phyloP scores from a whole-genome alignment of 2,329 filamentous ascomycete genomes.

The Monosporascus sp. region DNA sequence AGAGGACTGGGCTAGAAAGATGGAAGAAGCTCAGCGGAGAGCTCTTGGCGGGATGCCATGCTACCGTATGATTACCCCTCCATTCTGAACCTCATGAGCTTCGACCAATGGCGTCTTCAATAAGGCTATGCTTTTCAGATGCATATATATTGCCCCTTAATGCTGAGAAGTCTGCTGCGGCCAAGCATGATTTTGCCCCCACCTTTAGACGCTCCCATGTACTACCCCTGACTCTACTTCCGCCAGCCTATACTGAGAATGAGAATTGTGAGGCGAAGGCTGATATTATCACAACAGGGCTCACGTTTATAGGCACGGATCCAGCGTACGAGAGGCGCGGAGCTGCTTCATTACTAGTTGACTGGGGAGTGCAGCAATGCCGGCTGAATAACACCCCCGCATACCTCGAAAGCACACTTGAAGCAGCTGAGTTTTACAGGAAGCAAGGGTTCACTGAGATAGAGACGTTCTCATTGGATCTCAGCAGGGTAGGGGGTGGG shows the following conservation, averaged over 20 bases:
- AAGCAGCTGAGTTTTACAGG: conserved; percentile 19
- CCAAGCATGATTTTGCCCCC: no score
- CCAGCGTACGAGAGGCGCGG: conserved; percentile 12
- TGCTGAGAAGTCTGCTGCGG: no score
- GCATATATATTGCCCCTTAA: no score
- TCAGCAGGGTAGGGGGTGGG: not conserved
- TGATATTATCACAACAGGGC: conserved; percentile 6
- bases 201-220: no score
- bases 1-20: conserved; percentile 9
- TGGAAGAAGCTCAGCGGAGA: conserved; percentile 10
- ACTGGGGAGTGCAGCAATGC: conserved; percentile 18
- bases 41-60: conserved; percentile 11
- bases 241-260: not conserved
- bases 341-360: conserved; percentile 17
- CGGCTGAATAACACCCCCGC: conserved; percentile 1
- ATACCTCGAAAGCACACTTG: conserved; percentile 22
- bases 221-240: not conserved
- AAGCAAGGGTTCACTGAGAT: conserved; percentile 12
- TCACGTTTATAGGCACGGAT: conserved; percentile 21
- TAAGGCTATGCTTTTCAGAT: no score
- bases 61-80: conserved; percentile 16
- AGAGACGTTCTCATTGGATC: conserved; percentile 13
- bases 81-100: not conserved
- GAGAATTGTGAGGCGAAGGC: no score
- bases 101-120: no score